These are phyloP conservation scores for Marchantia polymorpha DNA, from an alignment of 225 moss, liverwort and hornwort species.

Conservation along the genomic window DNA sequence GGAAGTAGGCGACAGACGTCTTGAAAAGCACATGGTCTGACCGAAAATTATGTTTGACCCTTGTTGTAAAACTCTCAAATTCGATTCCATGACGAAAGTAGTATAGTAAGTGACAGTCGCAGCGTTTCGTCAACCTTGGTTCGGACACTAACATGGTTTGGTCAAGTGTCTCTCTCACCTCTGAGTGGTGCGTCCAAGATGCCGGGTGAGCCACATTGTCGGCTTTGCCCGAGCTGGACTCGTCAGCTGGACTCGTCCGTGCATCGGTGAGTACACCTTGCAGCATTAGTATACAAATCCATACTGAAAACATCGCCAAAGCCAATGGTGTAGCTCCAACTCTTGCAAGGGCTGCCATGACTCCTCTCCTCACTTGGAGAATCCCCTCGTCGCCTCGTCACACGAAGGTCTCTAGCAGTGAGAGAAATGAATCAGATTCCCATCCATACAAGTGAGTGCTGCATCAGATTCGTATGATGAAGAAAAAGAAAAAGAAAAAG, in stretches of 20 bases:
- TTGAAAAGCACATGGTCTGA: background rate
- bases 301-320: background rate
- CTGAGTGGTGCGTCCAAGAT: background rate
- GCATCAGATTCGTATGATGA: no score
- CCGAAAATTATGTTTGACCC: background rate
- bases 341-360: constrained; percentile 4
- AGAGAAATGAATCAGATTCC: background rate
- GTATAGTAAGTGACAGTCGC: background rate
- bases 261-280: constrained; percentile 2
- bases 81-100: no score
- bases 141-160: background rate
- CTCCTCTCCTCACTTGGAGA: background rate
- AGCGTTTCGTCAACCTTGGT: background rate
- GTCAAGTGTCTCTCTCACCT: constrained; percentile 1
- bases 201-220: background rate
- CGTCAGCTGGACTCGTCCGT: background rate
- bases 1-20: background rate
- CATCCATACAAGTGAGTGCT: background rate
- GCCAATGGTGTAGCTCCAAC: background rate
- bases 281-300: background rate
- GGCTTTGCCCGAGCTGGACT: background rate
- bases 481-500: background rate
- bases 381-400: background rate
- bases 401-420: no score
- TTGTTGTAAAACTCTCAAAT: background rate